These are phyloP conservation scores for Monosporozyma yasuniensis DNA, from an alignment of 805 yeast genomes.

Conservation along the genomic window DNA sequence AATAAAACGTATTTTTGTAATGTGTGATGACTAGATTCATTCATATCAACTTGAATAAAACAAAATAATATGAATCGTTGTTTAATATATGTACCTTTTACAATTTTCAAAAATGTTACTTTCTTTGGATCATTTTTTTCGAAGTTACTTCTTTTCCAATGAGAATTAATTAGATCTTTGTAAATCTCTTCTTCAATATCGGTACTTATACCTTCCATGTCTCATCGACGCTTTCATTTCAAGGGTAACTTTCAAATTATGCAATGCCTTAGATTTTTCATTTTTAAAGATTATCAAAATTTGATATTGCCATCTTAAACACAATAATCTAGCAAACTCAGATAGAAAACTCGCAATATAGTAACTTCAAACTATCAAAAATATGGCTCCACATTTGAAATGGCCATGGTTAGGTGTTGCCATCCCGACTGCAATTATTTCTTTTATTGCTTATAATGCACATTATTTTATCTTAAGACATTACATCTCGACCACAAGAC, in stretches of 20 bases:
- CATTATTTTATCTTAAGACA: constrained; percentile 47
- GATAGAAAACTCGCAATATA: too few species aligned
- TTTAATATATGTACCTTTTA: not conserved
- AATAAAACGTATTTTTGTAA: not conserved
- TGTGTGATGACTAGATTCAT: not conserved
- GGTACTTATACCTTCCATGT: not conserved
- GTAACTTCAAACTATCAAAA: too few species aligned
- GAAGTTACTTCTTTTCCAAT: too few species aligned
- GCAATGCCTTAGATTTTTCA: too few species aligned
- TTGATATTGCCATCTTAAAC: not conserved
- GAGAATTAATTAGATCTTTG: too few species aligned
- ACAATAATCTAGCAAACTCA: too few species aligned
- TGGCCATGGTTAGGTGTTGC: constrained; percentile 45
- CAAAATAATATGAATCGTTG: not conserved
- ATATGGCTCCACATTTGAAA: constrained; percentile 33
- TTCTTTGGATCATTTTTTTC: not conserved
- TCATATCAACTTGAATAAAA: not conserved
- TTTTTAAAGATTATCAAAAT: not conserved
- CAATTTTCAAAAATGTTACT: not conserved
- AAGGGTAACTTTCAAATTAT: too few species aligned
- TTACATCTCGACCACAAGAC: constrained; percentile 33
- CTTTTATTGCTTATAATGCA: constrained; percentile 51
- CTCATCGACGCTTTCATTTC: too few species aligned
- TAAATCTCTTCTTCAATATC: too few species aligned
- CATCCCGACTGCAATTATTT: constrained; percentile 56